Conservation (phyloP, 1,139 yeast species). For the Suhomyces yuchorum region DNA sequence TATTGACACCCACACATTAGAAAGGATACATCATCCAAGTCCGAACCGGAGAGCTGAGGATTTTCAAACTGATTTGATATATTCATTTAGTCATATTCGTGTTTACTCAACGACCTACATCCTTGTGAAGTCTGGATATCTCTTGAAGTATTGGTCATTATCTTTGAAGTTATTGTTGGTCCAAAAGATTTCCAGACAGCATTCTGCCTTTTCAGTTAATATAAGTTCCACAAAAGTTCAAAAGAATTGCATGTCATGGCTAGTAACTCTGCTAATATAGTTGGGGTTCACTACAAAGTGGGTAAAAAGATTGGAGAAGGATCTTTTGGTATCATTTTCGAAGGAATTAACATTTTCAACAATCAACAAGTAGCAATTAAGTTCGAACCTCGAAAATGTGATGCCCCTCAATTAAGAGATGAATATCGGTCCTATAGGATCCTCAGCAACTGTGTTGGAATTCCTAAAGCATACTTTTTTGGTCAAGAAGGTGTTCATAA, state of each 20-base stretch:
- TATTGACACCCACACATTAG: not conserved
- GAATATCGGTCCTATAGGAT: slow-evolving; percentile 75
- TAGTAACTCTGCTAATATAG: slow-evolving; percentile 52
- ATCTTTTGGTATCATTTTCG: slow-evolving; percentile 80
- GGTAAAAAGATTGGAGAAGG: slow-evolving; percentile 88
- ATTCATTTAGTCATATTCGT: not conserved
- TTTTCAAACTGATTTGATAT: not conserved
- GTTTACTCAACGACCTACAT: not conserved
- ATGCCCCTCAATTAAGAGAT: slow-evolving; percentile 78
- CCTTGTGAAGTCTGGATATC: not conserved
- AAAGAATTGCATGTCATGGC: slow-evolving; percentile 20
- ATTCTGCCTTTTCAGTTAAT: not conserved
- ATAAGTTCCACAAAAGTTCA: not conserved
- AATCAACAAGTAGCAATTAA: slow-evolving; percentile 79
- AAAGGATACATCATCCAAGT: not conserved
- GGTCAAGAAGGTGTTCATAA: slow-evolving; percentile 83
- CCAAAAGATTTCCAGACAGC: not conserved
- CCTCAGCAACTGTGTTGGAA: slow-evolving; percentile 59
- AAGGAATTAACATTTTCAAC: slow-evolving; percentile 74
- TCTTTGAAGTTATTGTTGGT: not conserved
- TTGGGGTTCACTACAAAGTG: slow-evolving; percentile 76
- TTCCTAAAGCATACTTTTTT: slow-evolving; percentile 75
- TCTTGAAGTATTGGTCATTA: not conserved
- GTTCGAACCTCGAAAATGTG: slow-evolving; percentile 77
- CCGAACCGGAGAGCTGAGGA: not conserved